Conservation (phyloP, 176 grass and related monocot genomes). For the Chrysopogon serrulatus region DNA sequence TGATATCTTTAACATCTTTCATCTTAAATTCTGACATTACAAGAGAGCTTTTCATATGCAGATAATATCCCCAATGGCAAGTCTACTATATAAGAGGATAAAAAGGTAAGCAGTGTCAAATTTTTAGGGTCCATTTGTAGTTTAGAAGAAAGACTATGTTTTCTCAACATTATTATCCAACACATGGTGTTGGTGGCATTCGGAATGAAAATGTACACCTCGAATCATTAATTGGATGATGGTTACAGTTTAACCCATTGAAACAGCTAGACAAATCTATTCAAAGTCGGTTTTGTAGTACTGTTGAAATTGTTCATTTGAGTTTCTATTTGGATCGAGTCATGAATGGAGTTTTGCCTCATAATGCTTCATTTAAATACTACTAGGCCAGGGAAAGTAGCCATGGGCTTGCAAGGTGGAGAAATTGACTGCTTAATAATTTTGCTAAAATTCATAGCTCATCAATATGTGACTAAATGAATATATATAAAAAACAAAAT, state of each 20-base stretch:
- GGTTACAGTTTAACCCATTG: neutral
- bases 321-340: too few species aligned
- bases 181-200: slow-evolving; percentile 42
- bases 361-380: too few species aligned
- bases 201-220: slow-evolving; percentile 70
- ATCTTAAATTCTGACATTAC: too few species aligned
- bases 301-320: too few species aligned
- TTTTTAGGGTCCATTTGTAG: neutral
- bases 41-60: slow-evolving; percentile 30
- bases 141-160: neutral
- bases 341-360: too few species aligned
- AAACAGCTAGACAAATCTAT: slow-evolving; percentile 20
- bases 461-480: too few species aligned
- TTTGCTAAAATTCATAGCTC: too few species aligned
- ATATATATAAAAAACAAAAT: too few species aligned
- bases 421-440: too few species aligned
- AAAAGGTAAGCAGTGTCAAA: slow-evolving; percentile 53
- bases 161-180: neutral
- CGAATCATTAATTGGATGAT: slow-evolving; percentile 34
- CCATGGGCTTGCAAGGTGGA: too few species aligned
- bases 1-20: neutral
- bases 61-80: slow-evolving; percentile 49
- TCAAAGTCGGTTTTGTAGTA: neutral
- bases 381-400: too few species aligned
- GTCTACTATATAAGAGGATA: slow-evolving; percentile 40